phyloP scores from a whole-genome alignment of 371 early-diverging fungal species.

The Mortierella sp. region DNA sequence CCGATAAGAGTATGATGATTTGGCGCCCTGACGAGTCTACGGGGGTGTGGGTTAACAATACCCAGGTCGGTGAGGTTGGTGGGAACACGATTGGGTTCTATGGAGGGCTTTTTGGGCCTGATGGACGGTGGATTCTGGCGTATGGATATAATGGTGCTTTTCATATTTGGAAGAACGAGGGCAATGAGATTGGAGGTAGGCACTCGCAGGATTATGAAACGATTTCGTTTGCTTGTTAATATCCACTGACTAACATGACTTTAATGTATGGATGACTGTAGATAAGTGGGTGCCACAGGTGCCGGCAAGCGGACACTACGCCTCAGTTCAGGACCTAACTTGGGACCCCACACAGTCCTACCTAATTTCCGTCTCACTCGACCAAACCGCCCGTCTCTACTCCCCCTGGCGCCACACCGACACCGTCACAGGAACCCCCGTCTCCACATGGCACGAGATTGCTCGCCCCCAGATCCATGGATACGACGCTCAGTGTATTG shows the following conservation, averaged over 20 bases:
- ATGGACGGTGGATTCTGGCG: slow-evolving; percentile 78
- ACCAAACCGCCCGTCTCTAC: slow-evolving; percentile 92
- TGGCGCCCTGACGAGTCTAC: slow-evolving; percentile 89
- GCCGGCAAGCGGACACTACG: slow-evolving; percentile 86
- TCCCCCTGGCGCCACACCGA: slow-evolving; percentile 74
- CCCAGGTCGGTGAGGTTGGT: slow-evolving; percentile 93
- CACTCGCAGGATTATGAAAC: neutral
- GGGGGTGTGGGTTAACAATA: slow-evolving; percentile 89
- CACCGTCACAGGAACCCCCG: slow-evolving; percentile 19
- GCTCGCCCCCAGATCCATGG: slow-evolving; percentile 98
- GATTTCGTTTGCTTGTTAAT: too few species aligned
- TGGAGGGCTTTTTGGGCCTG: slow-evolving; percentile 81
- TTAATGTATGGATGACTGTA: slow-evolving; percentile 6
- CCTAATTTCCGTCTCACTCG: slow-evolving; percentile 83
- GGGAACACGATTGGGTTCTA: slow-evolving; percentile 89
- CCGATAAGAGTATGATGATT: slow-evolving; percentile 93
- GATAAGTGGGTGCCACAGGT: slow-evolving; percentile 79
- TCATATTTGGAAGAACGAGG: slow-evolving; percentile 83
- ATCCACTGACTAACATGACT: neutral
- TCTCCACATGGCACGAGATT: slow-evolving; percentile 91
- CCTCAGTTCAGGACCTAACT: slow-evolving; percentile 78
- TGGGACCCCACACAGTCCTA: slow-evolving; percentile 90
- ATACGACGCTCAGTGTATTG: slow-evolving; percentile 90
- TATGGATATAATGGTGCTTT: slow-evolving; percentile 93
- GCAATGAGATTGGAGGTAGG: slow-evolving; percentile 60